Conservation (phyloP, 2,329 filamentous ascomycete species). For the Monilinia aucupariae region DNA sequence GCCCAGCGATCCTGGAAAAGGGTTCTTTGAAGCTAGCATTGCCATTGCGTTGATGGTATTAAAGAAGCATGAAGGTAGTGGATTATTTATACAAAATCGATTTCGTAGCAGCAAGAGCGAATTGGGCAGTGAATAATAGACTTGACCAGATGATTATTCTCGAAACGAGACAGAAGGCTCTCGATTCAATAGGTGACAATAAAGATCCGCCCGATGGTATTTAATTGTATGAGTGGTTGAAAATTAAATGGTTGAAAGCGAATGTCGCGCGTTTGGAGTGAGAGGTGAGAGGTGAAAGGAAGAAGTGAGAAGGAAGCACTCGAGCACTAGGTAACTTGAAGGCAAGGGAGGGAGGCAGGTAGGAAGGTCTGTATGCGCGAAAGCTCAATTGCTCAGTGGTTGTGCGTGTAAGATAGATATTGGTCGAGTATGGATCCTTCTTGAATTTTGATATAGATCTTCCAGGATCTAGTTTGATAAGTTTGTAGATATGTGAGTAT, state of each 20-base stretch:
- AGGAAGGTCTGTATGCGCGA: background rate
- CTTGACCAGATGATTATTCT: background rate
- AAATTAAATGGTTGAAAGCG: background rate
- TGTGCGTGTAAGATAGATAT: background rate
- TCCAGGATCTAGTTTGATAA: constrained; percentile 14
- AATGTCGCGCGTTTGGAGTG: background rate
- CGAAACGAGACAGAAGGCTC: background rate
- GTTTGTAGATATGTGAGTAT: background rate
- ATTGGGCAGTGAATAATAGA: background rate
- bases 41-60: constrained; percentile 49
- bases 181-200: background rate
- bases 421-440: too few species aligned
- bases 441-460: background rate
- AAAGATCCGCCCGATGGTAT: background rate
- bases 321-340: too few species aligned
- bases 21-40: constrained; percentile 71
- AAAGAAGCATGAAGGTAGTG: constrained; percentile 26
- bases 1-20: constrained; percentile 56
- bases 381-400: constrained; percentile 15
- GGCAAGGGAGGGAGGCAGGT: background rate
- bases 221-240: background rate
- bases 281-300: too few species aligned
- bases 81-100: background rate
- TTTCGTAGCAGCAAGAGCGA: constrained; percentile 8
- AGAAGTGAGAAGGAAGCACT: background rate